phyloP scores from a whole-genome alignment of 805 yeast species.

The Sugiyamaella valdiviana region DNA sequence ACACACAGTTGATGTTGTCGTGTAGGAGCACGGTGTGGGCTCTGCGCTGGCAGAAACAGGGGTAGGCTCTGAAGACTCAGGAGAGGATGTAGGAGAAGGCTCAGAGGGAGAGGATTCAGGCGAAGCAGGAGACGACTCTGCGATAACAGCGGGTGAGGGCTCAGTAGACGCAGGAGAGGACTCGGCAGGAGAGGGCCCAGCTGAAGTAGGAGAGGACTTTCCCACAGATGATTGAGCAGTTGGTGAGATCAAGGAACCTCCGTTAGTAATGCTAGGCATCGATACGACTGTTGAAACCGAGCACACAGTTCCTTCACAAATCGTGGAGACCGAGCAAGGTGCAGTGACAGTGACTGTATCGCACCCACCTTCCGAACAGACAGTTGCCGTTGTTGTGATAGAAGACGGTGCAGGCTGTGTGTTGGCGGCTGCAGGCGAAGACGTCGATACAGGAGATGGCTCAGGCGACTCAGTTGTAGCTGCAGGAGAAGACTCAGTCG shows the following conservation, averaged over 20 bases:
- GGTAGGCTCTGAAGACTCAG: neutral
- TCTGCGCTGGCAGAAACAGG: slow-evolving; percentile 12
- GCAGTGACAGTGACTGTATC: neutral
- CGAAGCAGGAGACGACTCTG: slow-evolving; percentile 5
- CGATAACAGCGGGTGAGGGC: slow-evolving; percentile 60
- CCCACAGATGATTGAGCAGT: slow-evolving; percentile 57
- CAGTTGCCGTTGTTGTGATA: neutral
- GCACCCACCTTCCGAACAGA: neutral
- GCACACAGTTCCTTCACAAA: neutral
- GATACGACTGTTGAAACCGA: neutral
- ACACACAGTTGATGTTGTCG: too few species aligned
- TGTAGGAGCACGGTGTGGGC: too few species aligned
- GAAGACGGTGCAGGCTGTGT: neutral
- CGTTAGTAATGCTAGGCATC: neutral
- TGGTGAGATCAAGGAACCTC: neutral
- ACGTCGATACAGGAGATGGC: neutral
- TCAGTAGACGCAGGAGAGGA: slow-evolving; percentile 39
- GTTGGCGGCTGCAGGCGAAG: neutral
- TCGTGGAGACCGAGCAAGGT: neutral
- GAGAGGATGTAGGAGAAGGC: too few species aligned
- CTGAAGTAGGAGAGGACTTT: slow-evolving; percentile 39
- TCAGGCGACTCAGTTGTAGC: too few species aligned
- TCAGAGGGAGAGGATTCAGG: neutral
- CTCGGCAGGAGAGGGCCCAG: neutral
- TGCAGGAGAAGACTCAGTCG: too few species aligned